Base-by-base conservation (phyloP, 768 basidiomycete genomes). In the Tubosaeta sp. region DNA sequence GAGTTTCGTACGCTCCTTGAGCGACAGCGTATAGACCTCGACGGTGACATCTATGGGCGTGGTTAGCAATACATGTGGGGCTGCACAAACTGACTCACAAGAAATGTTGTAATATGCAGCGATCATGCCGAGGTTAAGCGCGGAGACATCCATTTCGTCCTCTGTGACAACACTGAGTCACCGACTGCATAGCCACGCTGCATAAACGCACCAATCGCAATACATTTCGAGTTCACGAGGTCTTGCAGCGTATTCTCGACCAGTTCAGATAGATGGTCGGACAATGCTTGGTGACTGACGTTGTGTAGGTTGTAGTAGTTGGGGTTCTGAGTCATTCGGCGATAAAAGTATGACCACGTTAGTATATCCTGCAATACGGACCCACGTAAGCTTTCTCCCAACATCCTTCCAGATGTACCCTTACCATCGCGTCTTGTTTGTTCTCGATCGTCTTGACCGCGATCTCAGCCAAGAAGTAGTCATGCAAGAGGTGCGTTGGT, bases 391-490 rank as follows among this genome's bases (percentile, higher is more conserved):
- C 14, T 25, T 31, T 29, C 1, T 43, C 9, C 17, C 11, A 11
- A 39, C 27, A n/a, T 25, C 6, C 25, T 10, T 19, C 5, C 13
- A n/a, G 29, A n/a, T 13, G 42, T 31, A 22, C 17, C n/a, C 68
- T 25, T 55, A 88, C 89, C 88, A 93, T 89, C 0, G 91, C 91
- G 66, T 97, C 92, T 70, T 99, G 95, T 75, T 99, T 99, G 71
- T 97, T 98, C 73, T 98, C 94, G 52, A 98, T 97, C 12, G 95
- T 98, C 74, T 94, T 95, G 38, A 97, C 94, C 9, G 95, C 95
- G 57, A 98, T 97, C 70, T 98, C 97, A 0, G 95, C 93, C 46
- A 97, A 79, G 83, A 98, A 97, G 69, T 97, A 97, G 65, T 98
- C 97, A 62, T 97, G 95, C 1, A 99, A 73, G 52, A 88, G 74